These are phyloP conservation scores for Solanum aculeatissimum DNA, from an alignment of 305 asterid genomes.

Conservation along the genomic window DNA sequence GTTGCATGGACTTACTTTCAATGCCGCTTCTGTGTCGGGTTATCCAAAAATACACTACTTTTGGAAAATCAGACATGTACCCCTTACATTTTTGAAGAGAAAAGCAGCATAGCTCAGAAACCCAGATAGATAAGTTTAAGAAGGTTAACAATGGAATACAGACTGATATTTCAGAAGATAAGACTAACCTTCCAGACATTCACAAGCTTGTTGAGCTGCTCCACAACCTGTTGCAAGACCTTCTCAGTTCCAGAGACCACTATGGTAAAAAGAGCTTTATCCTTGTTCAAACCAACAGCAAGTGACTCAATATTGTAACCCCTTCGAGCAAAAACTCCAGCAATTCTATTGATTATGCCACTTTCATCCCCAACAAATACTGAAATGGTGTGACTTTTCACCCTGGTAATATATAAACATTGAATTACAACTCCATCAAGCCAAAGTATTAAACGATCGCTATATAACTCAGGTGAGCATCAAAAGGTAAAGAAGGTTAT, in stretches of 20 bases:
- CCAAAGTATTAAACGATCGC: background rate
- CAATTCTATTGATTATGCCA: constrained; percentile 84
- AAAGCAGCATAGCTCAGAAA: background rate
- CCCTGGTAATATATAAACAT: constrained; percentile 27
- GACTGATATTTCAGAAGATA: background rate
- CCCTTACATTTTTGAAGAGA: background rate
- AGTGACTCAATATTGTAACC: constrained; percentile 89
- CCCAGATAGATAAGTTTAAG: background rate
- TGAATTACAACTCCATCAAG: background rate
- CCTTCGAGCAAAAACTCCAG: constrained; percentile 90
- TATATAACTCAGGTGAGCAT: background rate
- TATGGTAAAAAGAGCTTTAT: constrained; percentile 80
- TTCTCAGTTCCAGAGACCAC: constrained; percentile 81
- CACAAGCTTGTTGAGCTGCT: constrained; percentile 79
- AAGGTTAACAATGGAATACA: background rate
- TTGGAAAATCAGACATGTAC: background rate
- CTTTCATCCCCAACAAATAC: constrained; percentile 95
- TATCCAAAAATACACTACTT: background rate
- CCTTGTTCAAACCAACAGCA: constrained; percentile 86
- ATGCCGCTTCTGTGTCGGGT: background rate
- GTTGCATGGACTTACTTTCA: background rate
- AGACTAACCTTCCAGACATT: constrained; percentile 61
- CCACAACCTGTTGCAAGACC: constrained; percentile 63
- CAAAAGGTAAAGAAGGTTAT: background rate
- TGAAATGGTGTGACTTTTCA: constrained; percentile 65